phyloP scores from a whole-genome alignment of 2,329 filamentous ascomycete genomes.

The Scedosporium aurantiacum region DNA sequence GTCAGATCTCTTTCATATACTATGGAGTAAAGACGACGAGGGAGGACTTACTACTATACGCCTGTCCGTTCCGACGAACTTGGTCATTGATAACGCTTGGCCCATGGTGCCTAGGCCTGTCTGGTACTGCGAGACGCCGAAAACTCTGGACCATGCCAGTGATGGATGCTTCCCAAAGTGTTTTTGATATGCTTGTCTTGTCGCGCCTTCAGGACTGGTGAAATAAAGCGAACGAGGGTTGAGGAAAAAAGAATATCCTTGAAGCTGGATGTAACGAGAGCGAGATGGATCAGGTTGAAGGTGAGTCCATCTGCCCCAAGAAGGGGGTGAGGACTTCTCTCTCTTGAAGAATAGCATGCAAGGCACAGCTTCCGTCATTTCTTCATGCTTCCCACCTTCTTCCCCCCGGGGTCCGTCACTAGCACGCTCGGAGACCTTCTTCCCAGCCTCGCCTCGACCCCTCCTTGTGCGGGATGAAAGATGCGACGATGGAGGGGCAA shows the following conservation, averaged over 20 bases:
- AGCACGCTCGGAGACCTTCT: background rate
- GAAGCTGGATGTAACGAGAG: background rate
- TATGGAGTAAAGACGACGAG: background rate
- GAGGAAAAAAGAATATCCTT: too few species aligned
- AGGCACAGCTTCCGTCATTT: background rate
- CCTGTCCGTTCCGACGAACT: background rate
- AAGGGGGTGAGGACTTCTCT: background rate
- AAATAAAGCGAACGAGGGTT: background rate
- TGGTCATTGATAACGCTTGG: conserved; percentile 2
- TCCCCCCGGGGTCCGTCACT: background rate
- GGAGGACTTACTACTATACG: background rate
- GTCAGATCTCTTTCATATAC: conserved; percentile 5
- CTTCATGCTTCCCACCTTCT: background rate
- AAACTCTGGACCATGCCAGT: background rate
- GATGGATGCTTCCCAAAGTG: background rate
- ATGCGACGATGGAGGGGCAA: background rate
- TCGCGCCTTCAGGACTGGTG: background rate
- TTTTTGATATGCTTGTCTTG: background rate
- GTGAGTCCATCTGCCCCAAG: background rate
- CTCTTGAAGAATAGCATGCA: background rate
- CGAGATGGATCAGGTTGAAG: background rate
- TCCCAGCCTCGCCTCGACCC: background rate
- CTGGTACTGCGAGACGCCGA: too few species aligned
- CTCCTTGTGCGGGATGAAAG: background rate
- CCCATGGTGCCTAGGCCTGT: background rate